Evolutionary conservation across 176 grass and related monocot species (phyloP).

Genomic region (Melocanna baccifera): DNA sequence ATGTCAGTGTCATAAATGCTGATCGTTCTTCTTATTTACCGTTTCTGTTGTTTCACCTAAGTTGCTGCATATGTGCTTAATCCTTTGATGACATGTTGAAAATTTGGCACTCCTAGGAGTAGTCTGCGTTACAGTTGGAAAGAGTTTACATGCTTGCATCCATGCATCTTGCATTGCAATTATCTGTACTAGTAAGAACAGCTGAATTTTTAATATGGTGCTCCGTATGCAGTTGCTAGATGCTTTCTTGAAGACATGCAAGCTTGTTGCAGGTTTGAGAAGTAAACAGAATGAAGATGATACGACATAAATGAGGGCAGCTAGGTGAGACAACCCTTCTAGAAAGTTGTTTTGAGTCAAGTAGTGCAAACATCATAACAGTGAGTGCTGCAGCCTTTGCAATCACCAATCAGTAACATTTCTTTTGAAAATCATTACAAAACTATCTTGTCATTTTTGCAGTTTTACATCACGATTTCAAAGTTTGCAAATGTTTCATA

Average conservation of each 20-base stretch:
- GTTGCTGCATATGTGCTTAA: background rate
- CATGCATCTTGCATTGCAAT: background rate
- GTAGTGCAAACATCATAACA: background rate
- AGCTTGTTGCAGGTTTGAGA: constrained; percentile 64
- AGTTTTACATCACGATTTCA: background rate
- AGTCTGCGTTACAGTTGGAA: background rate
- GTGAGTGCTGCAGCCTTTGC: background rate
- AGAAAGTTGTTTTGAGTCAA: background rate
- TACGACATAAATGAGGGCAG: constrained; percentile 3
- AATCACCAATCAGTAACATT: background rate
- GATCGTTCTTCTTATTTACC: background rate
- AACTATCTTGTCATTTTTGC: background rate
- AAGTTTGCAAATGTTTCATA: background rate
- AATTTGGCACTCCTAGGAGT: background rate
- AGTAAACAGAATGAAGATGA: constrained; percentile 40
- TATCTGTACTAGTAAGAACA: background rate
- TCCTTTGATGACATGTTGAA: background rate
- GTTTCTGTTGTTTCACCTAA: background rate
- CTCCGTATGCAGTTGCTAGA: constrained; percentile 62
- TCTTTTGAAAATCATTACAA: background rate
- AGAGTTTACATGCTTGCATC: background rate
- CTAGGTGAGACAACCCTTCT: constrained; percentile 26
- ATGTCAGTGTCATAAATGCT: background rate
- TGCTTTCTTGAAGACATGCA: constrained; percentile 82
- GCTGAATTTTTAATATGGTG: background rate